A percentile compares a stretch with the other conserved stretches of the same genome.
These are phyloP conservation scores for Imleria badia DNA, from an alignment of 768 basidiomycete species.

Conservation along the genomic window DNA sequence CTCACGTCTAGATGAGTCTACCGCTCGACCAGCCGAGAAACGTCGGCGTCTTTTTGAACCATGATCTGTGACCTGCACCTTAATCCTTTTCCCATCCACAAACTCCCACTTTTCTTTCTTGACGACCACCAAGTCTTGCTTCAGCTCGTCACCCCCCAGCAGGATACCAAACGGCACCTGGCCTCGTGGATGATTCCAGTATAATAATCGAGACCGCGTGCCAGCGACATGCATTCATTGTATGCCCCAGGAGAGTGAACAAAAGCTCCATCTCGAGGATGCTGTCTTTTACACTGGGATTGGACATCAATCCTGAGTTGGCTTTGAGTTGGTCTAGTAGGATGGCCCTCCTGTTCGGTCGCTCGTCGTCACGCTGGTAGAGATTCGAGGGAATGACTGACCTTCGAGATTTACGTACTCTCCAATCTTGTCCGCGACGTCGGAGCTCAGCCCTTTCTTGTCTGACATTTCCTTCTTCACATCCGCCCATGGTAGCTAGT, in stretches of 20 bases:
- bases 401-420: slow-evolving; percentile 97
- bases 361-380: neutral
- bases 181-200: slow-evolving; percentile 99
- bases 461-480: slow-evolving; percentile 96
- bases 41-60: slow-evolving; percentile 52
- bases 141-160: slow-evolving; percentile 84
- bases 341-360: slow-evolving; percentile 63
- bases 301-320: slow-evolving; percentile 64
- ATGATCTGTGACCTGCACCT: slow-evolving; percentile 58
- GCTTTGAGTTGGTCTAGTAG: slow-evolving; percentile 69
- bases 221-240: slow-evolving; percentile 87
- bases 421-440: slow-evolving; percentile 89
- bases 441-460: slow-evolving; percentile 84
- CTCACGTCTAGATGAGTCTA: slow-evolving; percentile 23
- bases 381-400: slow-evolving; percentile 25
- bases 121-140: slow-evolving; percentile 80
- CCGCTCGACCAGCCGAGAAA: slow-evolving; percentile 33
- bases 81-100: slow-evolving; percentile 66
- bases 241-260: slow-evolving; percentile 84
- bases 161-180: slow-evolving; percentile 91
- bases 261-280: slow-evolving; percentile 83
- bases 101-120: slow-evolving; percentile 89
- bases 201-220: slow-evolving; percentile 98
- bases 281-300: slow-evolving; percentile 76
- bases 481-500: slow-evolving; percentile 81